Percentiles rank a stretch among this genome's conserved stretches.
Evolutionary conservation across 2,329 filamentous ascomycete species (phyloP).

Genomic region (Fusarium scirpi): DNA sequence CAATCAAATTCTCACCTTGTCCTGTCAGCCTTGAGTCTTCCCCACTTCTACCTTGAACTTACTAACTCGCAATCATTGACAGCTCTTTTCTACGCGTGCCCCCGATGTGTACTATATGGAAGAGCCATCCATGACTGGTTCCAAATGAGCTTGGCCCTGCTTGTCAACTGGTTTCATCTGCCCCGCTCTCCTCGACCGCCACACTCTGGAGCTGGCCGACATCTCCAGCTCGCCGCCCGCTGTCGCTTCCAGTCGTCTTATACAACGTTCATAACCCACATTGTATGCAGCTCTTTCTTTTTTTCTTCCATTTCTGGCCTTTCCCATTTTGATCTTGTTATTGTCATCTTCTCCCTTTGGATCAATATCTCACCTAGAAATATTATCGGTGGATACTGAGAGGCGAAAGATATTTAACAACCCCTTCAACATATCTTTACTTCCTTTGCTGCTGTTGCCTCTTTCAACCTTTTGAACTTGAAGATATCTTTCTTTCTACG

Average conservation of each 20-base stretch:
- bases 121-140: conserved; percentile 53
- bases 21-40: conserved; percentile 31
- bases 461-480: background rate
- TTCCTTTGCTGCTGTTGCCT: background rate
- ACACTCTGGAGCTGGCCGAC: conserved; percentile 60
- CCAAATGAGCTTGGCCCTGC: conserved; percentile 61
- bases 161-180: conserved; percentile 57
- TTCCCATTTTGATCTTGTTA: background rate
- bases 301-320: conserved; percentile 22
- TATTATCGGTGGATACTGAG: background rate
- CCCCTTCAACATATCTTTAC: background rate
- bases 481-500: background rate
- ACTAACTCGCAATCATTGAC: conserved; percentile 49
- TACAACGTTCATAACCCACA: conserved; percentile 43
- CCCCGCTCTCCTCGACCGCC: conserved; percentile 56
- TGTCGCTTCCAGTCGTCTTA: conserved; percentile 37
- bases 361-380: background rate
- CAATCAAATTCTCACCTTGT: conserved; percentile 10
- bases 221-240: conserved; percentile 57
- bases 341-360: background rate
- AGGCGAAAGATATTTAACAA: background rate
- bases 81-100: conserved; percentile 46
- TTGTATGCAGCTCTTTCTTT: conserved; percentile 39
- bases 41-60: conserved; percentile 25
- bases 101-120: conserved; percentile 48